A percentile compares a stretch with the other conserved stretches of the same genome.
phyloP scores from a whole-genome alignment of 805 yeast species.

The Saturnispora silvae region DNA sequence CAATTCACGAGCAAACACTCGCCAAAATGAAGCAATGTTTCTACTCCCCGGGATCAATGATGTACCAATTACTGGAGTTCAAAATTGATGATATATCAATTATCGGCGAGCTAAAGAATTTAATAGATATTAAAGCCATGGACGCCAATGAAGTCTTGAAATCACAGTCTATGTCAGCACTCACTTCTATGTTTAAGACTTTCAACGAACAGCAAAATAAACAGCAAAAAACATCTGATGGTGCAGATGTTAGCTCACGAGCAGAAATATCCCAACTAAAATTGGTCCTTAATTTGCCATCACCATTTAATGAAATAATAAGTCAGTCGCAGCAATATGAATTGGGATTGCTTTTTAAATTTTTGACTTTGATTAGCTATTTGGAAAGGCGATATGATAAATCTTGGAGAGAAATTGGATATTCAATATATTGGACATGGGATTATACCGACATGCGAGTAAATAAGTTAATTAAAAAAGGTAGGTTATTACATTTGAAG shows the following conservation, averaged over 20 bases:
- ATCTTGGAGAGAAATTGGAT: slow-evolving; percentile 63
- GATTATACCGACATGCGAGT: slow-evolving; percentile 33
- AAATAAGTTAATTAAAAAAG: slow-evolving; percentile 41
- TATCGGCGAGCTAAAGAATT: slow-evolving; percentile 31
- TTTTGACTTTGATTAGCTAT: slow-evolving; percentile 52
- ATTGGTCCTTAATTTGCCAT: slow-evolving; percentile 73
- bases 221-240: neutral
- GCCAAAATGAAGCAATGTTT: neutral
- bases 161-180: slow-evolving; percentile 32
- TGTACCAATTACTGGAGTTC: slow-evolving; percentile 9
- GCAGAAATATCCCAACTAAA: too few relatives aligned
- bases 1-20: neutral
- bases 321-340: slow-evolving; percentile 63
- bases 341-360: slow-evolving; percentile 71
- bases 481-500: slow-evolving; percentile 44
- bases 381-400: slow-evolving; percentile 48
- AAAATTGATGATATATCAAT: slow-evolving; percentile 16
- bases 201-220: slow-evolving; percentile 21
- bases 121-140: slow-evolving; percentile 42
- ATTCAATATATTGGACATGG: slow-evolving; percentile 58
- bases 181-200: slow-evolving; percentile 34
- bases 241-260: neutral
- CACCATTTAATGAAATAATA: slow-evolving; percentile 72
- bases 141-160: slow-evolving; percentile 43
- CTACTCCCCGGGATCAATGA: neutral